Percentiles rank a stretch among this genome's conserved stretches.
Conservation (phyloP, 148 eudicot species). For the Rhododendron ferrugineum region DNA sequence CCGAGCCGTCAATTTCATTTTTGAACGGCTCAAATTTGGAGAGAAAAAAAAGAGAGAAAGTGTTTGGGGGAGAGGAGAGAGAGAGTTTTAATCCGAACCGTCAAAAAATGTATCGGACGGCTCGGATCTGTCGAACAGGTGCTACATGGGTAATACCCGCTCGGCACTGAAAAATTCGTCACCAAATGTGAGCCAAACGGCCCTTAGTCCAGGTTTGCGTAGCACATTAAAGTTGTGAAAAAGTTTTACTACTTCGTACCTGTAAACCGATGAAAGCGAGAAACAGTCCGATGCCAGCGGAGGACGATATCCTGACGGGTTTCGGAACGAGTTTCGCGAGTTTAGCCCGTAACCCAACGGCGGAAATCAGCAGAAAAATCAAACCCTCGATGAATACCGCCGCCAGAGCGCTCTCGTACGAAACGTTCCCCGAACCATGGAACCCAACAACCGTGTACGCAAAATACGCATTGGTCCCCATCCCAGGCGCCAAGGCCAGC, state of each 20-base stretch:
- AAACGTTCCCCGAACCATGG: conserved; percentile 79
- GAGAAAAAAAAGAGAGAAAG: too few species aligned
- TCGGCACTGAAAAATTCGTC: too few species aligned
- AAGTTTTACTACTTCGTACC: neutral
- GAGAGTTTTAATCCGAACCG: too few species aligned
- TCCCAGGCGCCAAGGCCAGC: conserved; percentile 80
- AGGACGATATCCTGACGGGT: conserved; percentile 78
- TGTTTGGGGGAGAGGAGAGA: too few species aligned
- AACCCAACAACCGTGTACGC: conserved; percentile 89
- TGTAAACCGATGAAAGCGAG: conserved; percentile 85
- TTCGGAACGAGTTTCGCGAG: conserved; percentile 72
- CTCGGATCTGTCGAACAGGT: too few species aligned
- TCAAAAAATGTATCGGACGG: too few species aligned
- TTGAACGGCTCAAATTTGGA: too few species aligned
- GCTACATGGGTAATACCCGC: too few species aligned
- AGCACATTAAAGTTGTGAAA: too few species aligned
- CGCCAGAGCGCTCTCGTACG: conserved; percentile 64
- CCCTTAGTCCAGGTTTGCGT: neutral
- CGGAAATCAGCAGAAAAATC: conserved; percentile 62
- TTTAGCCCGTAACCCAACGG: conserved; percentile 62
- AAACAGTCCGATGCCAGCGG: conserved; percentile 88
- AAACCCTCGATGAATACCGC: conserved; percentile 82
- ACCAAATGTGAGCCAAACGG: neutral
- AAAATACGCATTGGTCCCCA: conserved; percentile 92
- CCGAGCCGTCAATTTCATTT: too few species aligned